Evolutionary conservation across 2,329 filamentous ascomycete genomes (phyloP), one percentile per base, ranked within the genome.

Genomic region (Diaporthe vaccinii): DNA sequence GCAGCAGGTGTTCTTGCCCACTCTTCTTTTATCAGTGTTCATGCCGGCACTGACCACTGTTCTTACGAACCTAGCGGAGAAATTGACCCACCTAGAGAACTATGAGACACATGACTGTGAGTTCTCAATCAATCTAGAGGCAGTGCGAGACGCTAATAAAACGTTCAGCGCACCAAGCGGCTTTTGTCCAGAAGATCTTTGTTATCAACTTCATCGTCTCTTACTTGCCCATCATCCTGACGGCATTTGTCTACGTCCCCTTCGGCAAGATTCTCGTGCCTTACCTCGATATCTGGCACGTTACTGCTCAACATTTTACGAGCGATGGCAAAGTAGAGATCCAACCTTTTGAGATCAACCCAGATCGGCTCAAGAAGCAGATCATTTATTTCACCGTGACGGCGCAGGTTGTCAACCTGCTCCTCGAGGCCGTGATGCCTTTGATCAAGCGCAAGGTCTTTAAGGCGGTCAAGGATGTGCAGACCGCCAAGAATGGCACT

Each of bases 351-450:
- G 88, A 92, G 71, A 94, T 98, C 84, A 95, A 98, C 81, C 93
- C 95, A 0, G 89, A 92, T 78, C 90, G 97, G 22, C 91, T 98
- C 49, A 94, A 93, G 79, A 94, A 95, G 79, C 96, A 98, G 83
- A 95, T 98, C 82, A 97, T 98, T 77, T 98, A 98, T 85, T 97
- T 98, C 77, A 98, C 96, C 0, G 94, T 98, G 44, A 98, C 96
- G 0, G 96, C 95, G 0, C 96, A 98, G 82, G 90, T 98, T 51
- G 93, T 99, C 79, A 97, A 94, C 81, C 93, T 98, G 72, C 92
- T 90, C 17, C 92, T 96, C 76, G 97, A 99, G 83, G 91, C 95
- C 7, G 86, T 98, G 49, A 91, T 98, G 1, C 97, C 97, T 0
- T 95, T 95, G 78, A 84, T 95, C 70, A 98, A 98, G 84, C 93